Percentiles rank a stretch among this genome's conserved stretches.
phyloP scores from a whole-genome alignment of 2,329 filamentous ascomycete species.

The Plectosphaerella cucumerina region DNA sequence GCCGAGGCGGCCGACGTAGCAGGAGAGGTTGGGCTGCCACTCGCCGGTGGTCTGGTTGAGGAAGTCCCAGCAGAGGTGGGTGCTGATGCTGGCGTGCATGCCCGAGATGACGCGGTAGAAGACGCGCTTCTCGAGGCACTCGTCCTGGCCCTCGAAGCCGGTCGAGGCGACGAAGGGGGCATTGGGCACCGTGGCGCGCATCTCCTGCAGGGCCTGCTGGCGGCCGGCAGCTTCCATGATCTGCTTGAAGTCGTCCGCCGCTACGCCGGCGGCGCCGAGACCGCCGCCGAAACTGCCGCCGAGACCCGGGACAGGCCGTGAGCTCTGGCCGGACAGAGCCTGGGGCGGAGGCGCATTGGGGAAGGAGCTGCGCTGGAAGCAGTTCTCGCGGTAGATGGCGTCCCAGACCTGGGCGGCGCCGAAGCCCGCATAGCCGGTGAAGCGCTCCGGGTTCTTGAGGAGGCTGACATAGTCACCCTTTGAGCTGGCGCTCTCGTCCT shows the following conservation, averaged over 20 bases:
- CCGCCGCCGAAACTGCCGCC: constrained; percentile 45
- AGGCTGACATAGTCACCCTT: constrained; percentile 97
- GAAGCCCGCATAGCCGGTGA: constrained; percentile 86
- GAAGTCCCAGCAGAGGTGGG: constrained; percentile 94
- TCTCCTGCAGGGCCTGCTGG: constrained; percentile 58
- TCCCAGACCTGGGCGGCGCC: constrained; percentile 92
- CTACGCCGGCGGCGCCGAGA: constrained; percentile 41
- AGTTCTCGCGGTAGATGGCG: constrained; percentile 95
- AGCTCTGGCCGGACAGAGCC: constrained; percentile 35
- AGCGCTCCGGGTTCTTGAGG: constrained; percentile 88
- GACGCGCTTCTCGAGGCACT: constrained; percentile 97
- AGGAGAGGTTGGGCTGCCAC: constrained; percentile 87
- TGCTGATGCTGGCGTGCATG: constrained; percentile 97
- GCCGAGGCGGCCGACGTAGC: constrained; percentile 85
- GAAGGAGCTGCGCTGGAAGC: constrained; percentile 71
- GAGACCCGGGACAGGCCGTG: constrained; percentile 48
- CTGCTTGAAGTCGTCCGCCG: constrained; percentile 57
- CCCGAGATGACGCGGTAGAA: constrained; percentile 94
- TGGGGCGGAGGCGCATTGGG: constrained; percentile 54
- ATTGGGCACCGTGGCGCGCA: constrained; percentile 50
- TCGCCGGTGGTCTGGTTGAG: constrained; percentile 90
- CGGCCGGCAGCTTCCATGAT: constrained; percentile 56
- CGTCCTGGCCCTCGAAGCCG: constrained; percentile 75
- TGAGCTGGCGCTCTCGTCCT: constrained; percentile 79
- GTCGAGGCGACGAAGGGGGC: constrained; percentile 58